These are phyloP conservation scores for Kwoniella newhampshirensis DNA, from an alignment of 768 basidiomycete genomes.

Conservation along the genomic window DNA sequence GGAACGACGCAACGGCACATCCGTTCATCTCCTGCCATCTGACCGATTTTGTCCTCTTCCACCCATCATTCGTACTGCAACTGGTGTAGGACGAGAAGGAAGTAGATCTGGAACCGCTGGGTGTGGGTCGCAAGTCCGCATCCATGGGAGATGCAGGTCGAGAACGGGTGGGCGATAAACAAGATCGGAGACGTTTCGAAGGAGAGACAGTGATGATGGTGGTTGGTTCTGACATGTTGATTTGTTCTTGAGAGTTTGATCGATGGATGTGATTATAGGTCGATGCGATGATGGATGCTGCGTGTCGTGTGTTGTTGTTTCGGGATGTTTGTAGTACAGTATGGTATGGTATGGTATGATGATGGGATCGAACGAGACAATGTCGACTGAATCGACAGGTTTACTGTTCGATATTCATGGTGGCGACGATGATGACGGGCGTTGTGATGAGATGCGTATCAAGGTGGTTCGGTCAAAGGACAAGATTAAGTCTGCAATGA, in stretches of 20 bases:
- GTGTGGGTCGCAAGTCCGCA: background rate
- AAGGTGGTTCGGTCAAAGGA: too few relatives aligned
- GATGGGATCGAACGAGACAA: too few relatives aligned
- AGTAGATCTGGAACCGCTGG: slow-evolving; percentile 23
- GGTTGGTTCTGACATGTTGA: slow-evolving; percentile 1
- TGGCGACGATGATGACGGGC: background rate
- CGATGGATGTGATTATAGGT: background rate
- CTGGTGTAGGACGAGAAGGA: slow-evolving; percentile 30
- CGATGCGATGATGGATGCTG: background rate
- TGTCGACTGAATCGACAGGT: background rate
- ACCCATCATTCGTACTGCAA: slow-evolving; percentile 14
- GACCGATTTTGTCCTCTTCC: slow-evolving; percentile 36
- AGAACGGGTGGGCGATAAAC: slow-evolving; percentile 20
- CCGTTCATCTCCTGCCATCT: slow-evolving; percentile 40
- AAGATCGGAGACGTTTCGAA: slow-evolving; percentile 15
- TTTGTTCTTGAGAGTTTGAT: background rate
- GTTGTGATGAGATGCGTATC: too few relatives aligned
- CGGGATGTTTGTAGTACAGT: too few relatives aligned
- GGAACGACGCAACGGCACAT: slow-evolving; percentile 47
- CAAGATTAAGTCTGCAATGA: too few relatives aligned
- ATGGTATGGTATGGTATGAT: too few relatives aligned
- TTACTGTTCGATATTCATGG: slow-evolving; percentile 15
- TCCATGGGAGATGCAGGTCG: background rate
- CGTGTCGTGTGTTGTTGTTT: too few relatives aligned
- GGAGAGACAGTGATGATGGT: background rate